A percentile compares a stretch with the other conserved stretches of the same genome.
phyloP scores from a whole-genome alignment of 306 rosid species.

The Sophora flavescens region DNA sequence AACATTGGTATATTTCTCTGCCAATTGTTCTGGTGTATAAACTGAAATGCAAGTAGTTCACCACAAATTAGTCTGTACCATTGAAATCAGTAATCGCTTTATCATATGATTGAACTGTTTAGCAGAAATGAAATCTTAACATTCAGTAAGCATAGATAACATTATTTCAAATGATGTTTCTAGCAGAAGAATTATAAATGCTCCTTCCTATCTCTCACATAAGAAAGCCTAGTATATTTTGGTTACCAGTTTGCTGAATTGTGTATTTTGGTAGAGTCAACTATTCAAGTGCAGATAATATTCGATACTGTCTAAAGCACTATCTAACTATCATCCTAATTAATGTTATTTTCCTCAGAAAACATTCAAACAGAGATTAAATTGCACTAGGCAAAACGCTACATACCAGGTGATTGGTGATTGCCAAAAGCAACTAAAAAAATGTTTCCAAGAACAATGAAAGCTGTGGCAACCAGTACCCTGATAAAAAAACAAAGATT shows the following conservation, averaged over 20 bases:
- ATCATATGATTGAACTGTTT: neutral
- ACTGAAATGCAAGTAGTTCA: slow-evolving; percentile 65
- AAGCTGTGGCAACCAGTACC: slow-evolving; percentile 94
- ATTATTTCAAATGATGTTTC: slow-evolving; percentile 13
- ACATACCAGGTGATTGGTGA: slow-evolving; percentile 97
- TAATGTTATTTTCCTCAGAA: neutral
- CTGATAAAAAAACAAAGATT: slow-evolving; percentile 56
- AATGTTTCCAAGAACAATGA: slow-evolving; percentile 93
- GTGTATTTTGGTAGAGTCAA: slow-evolving; percentile 14
- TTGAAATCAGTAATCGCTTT: slow-evolving; percentile 18
- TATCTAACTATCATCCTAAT: slow-evolving; percentile 25
- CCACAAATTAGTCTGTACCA: slow-evolving; percentile 40
- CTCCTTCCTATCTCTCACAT: neutral
- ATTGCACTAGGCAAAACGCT: slow-evolving; percentile 22
- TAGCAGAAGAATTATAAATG: slow-evolving; percentile 19
- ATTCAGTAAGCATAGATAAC: slow-evolving; percentile 29
- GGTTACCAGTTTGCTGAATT: neutral
- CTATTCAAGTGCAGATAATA: slow-evolving; percentile 10
- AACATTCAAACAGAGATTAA: neutral
- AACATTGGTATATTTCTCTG: slow-evolving; percentile 86
- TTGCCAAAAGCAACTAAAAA: slow-evolving; percentile 98
- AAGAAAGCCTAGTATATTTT: neutral
- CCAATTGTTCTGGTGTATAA: slow-evolving; percentile 94
- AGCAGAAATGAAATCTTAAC: slow-evolving; percentile 5
- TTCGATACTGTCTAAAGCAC: neutral